Base-by-base conservation (phyloP, 768 basidiomycete species). In the Mycena haematopus region DNA sequence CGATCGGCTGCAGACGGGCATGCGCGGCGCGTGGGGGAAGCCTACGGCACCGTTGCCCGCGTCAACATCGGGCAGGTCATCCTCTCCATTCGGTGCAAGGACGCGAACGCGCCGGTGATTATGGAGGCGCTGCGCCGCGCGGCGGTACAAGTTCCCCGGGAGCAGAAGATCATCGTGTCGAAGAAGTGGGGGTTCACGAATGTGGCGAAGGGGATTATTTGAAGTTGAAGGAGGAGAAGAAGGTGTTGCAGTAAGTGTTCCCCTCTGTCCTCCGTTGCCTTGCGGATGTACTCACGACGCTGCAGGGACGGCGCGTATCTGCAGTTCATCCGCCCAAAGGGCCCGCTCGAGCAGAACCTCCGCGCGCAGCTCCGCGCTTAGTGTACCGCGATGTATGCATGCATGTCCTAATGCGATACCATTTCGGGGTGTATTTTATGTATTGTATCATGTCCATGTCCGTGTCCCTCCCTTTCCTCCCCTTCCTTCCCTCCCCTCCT, bases 21-120 rank as follows among this genome's bases (percentile, higher is more conserved):
- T 99, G 97, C 93, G 96, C 80, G 97, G 96, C 69, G 96, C 96
- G 44, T 99, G 96, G 96, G 97, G 97, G 71, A 97, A 96, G 81
- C 95, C 45, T 96, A 97, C 77, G 96, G 95, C 68, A 94, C 91
- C 19, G 96, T 93, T 70, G 95, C 94, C 38, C 93, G 95, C 74
- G 95, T 97, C 68, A 89, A 95, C 86, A 99, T 98, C 68, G 96
- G 97, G 54, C 95, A 98, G 82, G 88, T 97, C 75, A 93, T 99
- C 77, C 76, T 86, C 65, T 83, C 82, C 58, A 90, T 98, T 78
- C 92, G 96, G 52, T 92, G 88, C 84, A 96, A 95, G 79, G 96
- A 99, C 72, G 69, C 74, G 69, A 95, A 95, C 77, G 86, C 90
- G 42, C 77, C 88, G 29, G 93, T 98, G 72, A 91, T 97, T 76